phyloP scores from a whole-genome alignment of 1,139 yeast genomes.

The Yamadazyma friedrichii region DNA sequence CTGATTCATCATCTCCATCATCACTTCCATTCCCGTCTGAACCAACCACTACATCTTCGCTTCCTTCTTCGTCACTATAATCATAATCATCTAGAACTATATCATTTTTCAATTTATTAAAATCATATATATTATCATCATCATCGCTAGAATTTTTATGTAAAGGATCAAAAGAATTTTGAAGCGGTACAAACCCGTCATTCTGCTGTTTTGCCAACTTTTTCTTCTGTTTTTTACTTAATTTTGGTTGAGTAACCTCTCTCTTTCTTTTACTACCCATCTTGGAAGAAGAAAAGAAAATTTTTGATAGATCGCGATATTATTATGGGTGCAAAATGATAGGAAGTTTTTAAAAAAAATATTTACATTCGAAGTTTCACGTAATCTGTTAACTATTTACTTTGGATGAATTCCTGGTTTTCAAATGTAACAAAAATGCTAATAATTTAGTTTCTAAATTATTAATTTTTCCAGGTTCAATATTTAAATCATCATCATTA shows the following conservation, averaged over 20 bases:
- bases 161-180: slow-evolving; percentile 18
- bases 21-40: slow-evolving; percentile 6
- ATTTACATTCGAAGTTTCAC: background rate
- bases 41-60: slow-evolving; percentile 1
- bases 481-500: background rate
- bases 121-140: slow-evolving; percentile 1
- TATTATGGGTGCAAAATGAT: slow-evolving; percentile 1
- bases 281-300: slow-evolving; percentile 2
- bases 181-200: slow-evolving; percentile 1
- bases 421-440: slow-evolving; percentile 32
- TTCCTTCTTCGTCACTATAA: slow-evolving; percentile 4
- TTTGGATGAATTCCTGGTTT: slow-evolving; percentile 10
- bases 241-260: slow-evolving; percentile 9
- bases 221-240: slow-evolving; percentile 8
- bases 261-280: slow-evolving; percentile 24
- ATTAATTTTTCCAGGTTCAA: slow-evolving; percentile 14
- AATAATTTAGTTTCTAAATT: slow-evolving; percentile 33
- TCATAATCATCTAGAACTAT: slow-evolving; percentile 7
- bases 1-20: slow-evolving; percentile 30
- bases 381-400: background rate
- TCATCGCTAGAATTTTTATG: slow-evolving; percentile 1
- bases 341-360: background rate
- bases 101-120: slow-evolving; percentile 6
- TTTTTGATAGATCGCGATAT: background rate
- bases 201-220: slow-evolving; percentile 6